Evolutionary conservation across 306 rosid genomes (phyloP), one percentile per base, ranked within the genome.

Genomic region (Chamaecrista fasciculata): DNA sequence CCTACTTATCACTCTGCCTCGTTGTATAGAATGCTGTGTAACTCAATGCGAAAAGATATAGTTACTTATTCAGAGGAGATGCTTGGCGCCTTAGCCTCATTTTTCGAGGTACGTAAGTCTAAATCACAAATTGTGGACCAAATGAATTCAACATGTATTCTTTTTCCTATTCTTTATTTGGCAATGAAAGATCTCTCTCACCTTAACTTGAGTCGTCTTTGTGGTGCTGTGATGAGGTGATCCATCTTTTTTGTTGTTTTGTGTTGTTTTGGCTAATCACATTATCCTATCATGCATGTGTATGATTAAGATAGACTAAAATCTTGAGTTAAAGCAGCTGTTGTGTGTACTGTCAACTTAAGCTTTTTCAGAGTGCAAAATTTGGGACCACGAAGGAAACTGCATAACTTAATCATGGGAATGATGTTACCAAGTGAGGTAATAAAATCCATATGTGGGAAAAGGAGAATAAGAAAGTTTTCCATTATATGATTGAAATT

Each of bases 201-300:
- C 73, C 40, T 49, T 80, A 31, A 74, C 26, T 29, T 69, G 21
- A 28, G 31, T 74, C 47, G 16, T 67, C 70, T 73, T 36, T 74
- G 42, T 69, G 42, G 71, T 47, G 71, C 44, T 57, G 58, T 49
- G 74, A 66, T 75, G 66, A 62, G 53, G 77, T 70, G 74, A 75
- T 70, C 37, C 65, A 60, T 23, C 47, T 18, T 10, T 49, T 37
- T 66, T 49, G 4, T 34, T 5, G 21, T 2, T 55, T 26, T 16
- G n/a, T 14, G 0, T 15, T 3, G 16, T 1, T 63, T 47, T 8
- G 14, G 67, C 37, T 62, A 26, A 24, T 36, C 51, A 15, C 40
- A 18, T 23, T 63, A 42, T 59, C 59, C 70, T 72, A n/a, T n/a
- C 51, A 28, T 15, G 70, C 48, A 55, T 73, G 18, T 52, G 65